phyloP scores from a whole-genome alignment of 805 yeast species.

The Pichia scutulata region DNA sequence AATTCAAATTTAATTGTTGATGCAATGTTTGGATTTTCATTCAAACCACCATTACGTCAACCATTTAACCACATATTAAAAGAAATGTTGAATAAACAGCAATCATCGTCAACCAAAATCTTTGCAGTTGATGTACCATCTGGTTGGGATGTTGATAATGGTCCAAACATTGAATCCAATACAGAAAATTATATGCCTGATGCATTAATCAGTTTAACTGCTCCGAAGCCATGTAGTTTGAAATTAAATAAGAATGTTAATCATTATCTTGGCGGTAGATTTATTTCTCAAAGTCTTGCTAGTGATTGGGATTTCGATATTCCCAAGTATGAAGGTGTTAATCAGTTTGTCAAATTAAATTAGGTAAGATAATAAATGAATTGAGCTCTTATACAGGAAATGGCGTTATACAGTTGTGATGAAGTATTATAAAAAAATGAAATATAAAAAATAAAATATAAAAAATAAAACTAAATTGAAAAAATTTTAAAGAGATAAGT shows the following conservation, averaged over 20 bases:
- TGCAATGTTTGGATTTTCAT: slow-evolving; percentile 88
- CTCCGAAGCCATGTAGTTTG: slow-evolving; percentile 82
- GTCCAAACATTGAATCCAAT: slow-evolving; percentile 43
- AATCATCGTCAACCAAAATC: slow-evolving; percentile 40
- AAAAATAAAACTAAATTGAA: background rate
- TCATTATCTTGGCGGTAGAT: slow-evolving; percentile 90
- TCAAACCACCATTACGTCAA: slow-evolving; percentile 76
- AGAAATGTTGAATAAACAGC: slow-evolving; percentile 27
- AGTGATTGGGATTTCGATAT: slow-evolving; percentile 62
- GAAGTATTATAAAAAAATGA: background rate
- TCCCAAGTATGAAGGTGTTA: slow-evolving; percentile 49
- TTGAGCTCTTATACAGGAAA: background rate
- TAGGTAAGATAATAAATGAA: background rate
- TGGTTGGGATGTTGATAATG: slow-evolving; percentile 94
- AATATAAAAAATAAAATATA: too few species aligned
- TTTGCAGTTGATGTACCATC: slow-evolving; percentile 88
- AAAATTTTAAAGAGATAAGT: background rate
- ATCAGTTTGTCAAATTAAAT: slow-evolving; percentile 40
- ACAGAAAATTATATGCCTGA: slow-evolving; percentile 40
- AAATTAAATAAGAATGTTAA: slow-evolving; percentile 34
- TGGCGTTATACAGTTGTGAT: background rate
- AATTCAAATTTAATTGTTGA: slow-evolving; percentile 55
- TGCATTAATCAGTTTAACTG: slow-evolving; percentile 76
- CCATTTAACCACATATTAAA: slow-evolving; percentile 54
- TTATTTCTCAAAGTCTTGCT: slow-evolving; percentile 62